These are phyloP conservation scores for Astragalus glycyphyllos DNA, from an alignment of 306 rosid species.

Conservation along the genomic window DNA sequence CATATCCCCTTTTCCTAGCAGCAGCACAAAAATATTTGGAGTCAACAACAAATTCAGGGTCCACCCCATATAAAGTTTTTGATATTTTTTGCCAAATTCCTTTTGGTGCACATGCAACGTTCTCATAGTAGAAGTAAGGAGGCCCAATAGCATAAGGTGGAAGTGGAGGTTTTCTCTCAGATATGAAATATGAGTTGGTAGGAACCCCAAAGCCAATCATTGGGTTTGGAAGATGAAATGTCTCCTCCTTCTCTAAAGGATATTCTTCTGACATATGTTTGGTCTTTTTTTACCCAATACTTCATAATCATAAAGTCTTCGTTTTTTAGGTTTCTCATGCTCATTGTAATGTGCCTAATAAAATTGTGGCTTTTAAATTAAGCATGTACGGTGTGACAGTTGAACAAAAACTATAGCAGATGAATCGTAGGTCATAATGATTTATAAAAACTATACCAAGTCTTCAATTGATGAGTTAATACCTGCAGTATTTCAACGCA, in stretches of 20 bases:
- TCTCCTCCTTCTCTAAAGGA: constrained; percentile 63
- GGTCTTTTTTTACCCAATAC: constrained; percentile 64
- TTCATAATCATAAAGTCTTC: constrained; percentile 58
- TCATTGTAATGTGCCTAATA: constrained; percentile 61
- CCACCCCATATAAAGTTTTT: constrained; percentile 75
- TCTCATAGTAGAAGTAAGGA: constrained; percentile 94
- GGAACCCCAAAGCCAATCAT: constrained; percentile 95
- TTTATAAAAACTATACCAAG: constrained; percentile 40
- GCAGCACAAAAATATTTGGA: constrained; percentile 89
- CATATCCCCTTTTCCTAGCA: constrained; percentile 89
- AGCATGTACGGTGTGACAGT: constrained; percentile 2
- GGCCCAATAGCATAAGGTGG: constrained; percentile 85
- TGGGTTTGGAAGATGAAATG: constrained; percentile 74
- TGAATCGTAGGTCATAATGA: constrained; percentile 16
- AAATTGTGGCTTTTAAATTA: constrained; percentile 33
- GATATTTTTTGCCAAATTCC: constrained; percentile 95
- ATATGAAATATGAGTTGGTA: constrained; percentile 45
- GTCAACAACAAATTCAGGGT: constrained; percentile 94
- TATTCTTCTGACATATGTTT: constrained; percentile 47
- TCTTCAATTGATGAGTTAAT: constrained; percentile 62
- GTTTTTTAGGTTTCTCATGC: constrained; percentile 54
- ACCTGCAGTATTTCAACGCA: constrained; percentile 61
- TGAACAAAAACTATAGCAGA: background rate
- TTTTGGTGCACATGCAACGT: constrained; percentile 92
- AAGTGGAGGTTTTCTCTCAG: constrained; percentile 48